phyloP scores from a whole-genome alignment of 768 basidiomycete species.

The Crassisporium funariophilum region DNA sequence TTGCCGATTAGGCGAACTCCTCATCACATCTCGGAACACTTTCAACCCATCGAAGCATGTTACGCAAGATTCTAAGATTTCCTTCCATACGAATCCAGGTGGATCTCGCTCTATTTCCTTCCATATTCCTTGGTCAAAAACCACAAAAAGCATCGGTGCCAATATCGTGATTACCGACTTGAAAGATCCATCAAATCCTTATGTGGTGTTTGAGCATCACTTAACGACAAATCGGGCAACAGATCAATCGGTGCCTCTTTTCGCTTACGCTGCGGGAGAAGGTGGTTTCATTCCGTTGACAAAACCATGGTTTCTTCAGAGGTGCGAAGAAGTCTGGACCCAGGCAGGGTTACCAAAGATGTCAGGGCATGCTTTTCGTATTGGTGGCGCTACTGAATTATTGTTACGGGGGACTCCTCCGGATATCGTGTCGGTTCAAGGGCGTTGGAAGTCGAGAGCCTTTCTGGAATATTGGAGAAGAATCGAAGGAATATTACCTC shows the following conservation, averaged over 20 bases:
- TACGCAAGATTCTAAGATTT: not conserved
- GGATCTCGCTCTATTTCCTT: slow-evolving; percentile 11
- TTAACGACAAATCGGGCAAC: slow-evolving; percentile 13
- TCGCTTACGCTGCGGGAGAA: not conserved
- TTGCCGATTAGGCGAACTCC: slow-evolving; percentile 28
- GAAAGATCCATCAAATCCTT: slow-evolving; percentile 8
- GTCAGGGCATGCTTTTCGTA: slow-evolving; percentile 28
- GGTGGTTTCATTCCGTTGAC: slow-evolving; percentile 5
- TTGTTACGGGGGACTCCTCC: slow-evolving; percentile 29
- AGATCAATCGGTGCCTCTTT: slow-evolving; percentile 17
- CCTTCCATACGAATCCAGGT: not conserved
- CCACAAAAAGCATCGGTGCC: slow-evolving; percentile 25
- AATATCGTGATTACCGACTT: slow-evolving; percentile 23
- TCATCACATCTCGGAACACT: slow-evolving; percentile 1
- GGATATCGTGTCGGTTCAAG: slow-evolving; percentile 32
- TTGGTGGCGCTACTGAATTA: slow-evolving; percentile 29
- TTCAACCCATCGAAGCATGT: slow-evolving; percentile 21
- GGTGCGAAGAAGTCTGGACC: slow-evolving; percentile 13
- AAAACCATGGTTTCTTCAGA: slow-evolving; percentile 7
- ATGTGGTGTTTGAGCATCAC: slow-evolving; percentile 27
- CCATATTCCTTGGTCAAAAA: slow-evolving; percentile 40
- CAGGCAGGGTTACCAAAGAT: slow-evolving; percentile 2
- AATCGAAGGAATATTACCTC: slow-evolving; percentile 24
- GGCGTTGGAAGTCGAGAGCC: slow-evolving; percentile 33
- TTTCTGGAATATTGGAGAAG: slow-evolving; percentile 32